Base-by-base conservation (phyloP, 164 flowering plant genomes). In the Liriodendron chinense region DNA sequence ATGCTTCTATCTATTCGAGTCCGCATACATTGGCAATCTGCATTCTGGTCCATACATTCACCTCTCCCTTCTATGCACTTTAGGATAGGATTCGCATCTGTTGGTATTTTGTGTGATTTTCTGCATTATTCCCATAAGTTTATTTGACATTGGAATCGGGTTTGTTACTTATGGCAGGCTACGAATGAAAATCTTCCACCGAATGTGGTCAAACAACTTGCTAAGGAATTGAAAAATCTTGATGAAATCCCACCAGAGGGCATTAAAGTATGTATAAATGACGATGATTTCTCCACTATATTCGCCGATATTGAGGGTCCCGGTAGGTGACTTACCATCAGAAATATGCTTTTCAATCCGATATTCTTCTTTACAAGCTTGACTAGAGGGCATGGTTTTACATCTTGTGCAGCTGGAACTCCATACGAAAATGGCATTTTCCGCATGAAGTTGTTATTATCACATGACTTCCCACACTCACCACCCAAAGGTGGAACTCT, bases 111-210 rank as follows among this genome's bases (percentile, higher is more conserved):
- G 59, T 34, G 12, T 16, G 3, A 9, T 16, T 10, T 53, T 13
- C 2, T 53, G 10, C 18, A 53, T 12, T 16, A 13, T 53, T 53
- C 16, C 59, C 59, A 53, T 10, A 53, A 53, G 57, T 53, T 53
- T 10, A 34, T 34, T 34, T 34, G 43, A 16, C 18, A 16, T 13
- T 53, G 59, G 18, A 1, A 16, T 7, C 18, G 59, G 67, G n/a
- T 63, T 68, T 65, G 21, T n/a, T 10, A 22, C 57, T 53, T 43
- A 28, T 63, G 68, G 14, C 80, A 95, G 99, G 97, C 97, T 18
- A 90, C 97, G 23, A 95, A 95, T 85, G 99, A 95, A 82, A 95
- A 95, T 80, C 94, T 93, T 70, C 99, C 99, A 18, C 99, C 99
- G 73, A 95, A 93, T 74, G 98, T 95, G 0, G 85, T 95, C 74